Base-by-base conservation (phyloP, 352 stramenopile genomes). In the Phytophthora vignae region DNA sequence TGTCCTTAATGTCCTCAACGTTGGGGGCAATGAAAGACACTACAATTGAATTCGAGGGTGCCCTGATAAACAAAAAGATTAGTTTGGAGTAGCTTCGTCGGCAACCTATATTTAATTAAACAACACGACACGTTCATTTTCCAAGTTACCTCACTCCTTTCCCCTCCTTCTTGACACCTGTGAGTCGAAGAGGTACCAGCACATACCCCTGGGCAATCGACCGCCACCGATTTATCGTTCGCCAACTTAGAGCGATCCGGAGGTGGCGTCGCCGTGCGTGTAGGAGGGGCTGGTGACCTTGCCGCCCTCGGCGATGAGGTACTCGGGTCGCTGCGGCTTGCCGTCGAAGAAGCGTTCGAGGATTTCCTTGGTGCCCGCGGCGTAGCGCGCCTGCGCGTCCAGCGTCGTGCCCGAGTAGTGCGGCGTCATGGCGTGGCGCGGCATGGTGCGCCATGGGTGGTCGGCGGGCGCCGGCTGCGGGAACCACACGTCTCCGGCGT, bases 401-500 rank as follows among this genome's bases (percentile, higher is more conserved):
- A 86, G 56, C 52, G 71, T 79, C 12, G 66, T 86, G 60, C 78
- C 78, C 53, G 69, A 80, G 64, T 83, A 81, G 74, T 85, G 78
- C 38, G 78, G 78, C 40, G 78, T 85, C 78, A 85, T 85, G 36
- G 73, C 78, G 74, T 85, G 75, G 65, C 79, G 61, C 4, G 69
- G 69, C 73, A 80, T 80, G 12, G 55, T 61, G 27, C 73, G 73
- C 73, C 73, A 80, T 64, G 74, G 77, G 75, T 95, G 87, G 44
- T 88, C 72, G 44, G 61, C 36, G 25, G 86, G 87, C 27, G 94
- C 74, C 8, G 90, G 90, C 74, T 97, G 88, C 9, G 90, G 90
- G 69, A 84, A 83, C 42, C 88, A 94, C 15, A 93, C 90, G 74
- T 97, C 90, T 25, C 94, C 77, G 55, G 67, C 78, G n/a, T 77